Evolutionary conservation across 192 early-diverging fungal genomes (phyloP), one percentile per base, ranked within the genome.

Genomic region (Gonapodya prolifera): DNA sequence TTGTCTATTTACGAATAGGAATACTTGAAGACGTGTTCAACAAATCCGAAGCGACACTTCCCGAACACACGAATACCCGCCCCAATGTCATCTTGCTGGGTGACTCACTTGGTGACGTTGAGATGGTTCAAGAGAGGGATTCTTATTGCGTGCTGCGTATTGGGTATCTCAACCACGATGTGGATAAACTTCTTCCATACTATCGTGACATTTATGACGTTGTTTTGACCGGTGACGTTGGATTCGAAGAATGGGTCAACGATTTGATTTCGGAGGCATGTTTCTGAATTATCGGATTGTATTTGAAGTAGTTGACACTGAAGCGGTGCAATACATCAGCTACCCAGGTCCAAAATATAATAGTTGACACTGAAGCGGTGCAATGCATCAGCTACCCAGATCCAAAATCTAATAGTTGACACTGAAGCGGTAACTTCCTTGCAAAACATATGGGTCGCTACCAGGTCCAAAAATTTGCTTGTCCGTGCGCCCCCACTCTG

Each of bases 61-160:
- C 45, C 45, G 45, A 8, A 8, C 8, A 8, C 45, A 61, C 45
- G 8, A 8, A 61, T 23, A 16, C 45, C 45, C 45, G 45, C 45
- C 45, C 45, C 45, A 61, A 61, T 23, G 23, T 61, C 45, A 90
- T 92, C 30, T 34, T 93, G 73, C 78, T 92, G 78, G 92, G 92
- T 30, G 92, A 92, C 80, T 91, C 89, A 16, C 32, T 91, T 23
- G 91, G 91, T 1, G 92, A 93, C 80, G 77, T 91, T 33, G 79
- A 85, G 29, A 93, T 93, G 92, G 84, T 61, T 8, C 45, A 8
- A 8, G 8, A 16, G 8, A 8, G 8, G 8, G 23, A 8, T 23
- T 61, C 45, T 23, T 61, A 16, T 8, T 8, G 8, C 8, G 45
- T 61, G 8, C 45, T 61, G 8, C 45, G 45, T 61, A 23, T 61